phyloP scores from a whole-genome alignment of 768 basidiomycete genomes.

The Russula brevipes region DNA sequence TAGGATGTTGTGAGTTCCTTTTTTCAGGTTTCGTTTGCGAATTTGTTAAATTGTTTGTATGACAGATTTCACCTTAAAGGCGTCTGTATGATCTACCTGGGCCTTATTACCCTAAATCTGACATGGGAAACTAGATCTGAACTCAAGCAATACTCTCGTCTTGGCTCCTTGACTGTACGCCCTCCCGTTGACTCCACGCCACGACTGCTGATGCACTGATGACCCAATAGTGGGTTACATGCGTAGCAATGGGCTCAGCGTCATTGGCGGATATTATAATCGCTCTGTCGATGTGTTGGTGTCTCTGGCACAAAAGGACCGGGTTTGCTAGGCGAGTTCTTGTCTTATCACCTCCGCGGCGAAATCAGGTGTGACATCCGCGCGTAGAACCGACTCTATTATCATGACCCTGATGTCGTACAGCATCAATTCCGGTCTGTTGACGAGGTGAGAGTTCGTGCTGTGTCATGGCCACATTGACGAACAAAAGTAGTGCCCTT shows the following conservation, averaged over 20 bases:
- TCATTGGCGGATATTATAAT: slow-evolving; percentile 47
- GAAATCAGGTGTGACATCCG: not conserved
- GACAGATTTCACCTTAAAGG: slow-evolving; percentile 44
- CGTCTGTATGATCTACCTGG: slow-evolving; percentile 31
- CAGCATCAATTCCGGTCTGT: slow-evolving; percentile 28
- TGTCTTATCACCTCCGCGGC: not conserved
- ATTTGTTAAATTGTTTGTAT: not conserved
- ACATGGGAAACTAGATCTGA: slow-evolving; percentile 24
- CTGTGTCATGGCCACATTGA: not conserved
- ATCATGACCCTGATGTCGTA: slow-evolving; percentile 29
- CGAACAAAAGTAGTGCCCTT: slow-evolving; percentile 19
- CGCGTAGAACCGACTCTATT: slow-evolving; percentile 29
- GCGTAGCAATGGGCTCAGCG: slow-evolving; percentile 41
- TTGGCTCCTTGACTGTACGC: slow-evolving; percentile 33
- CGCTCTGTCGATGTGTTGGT: slow-evolving; percentile 45
- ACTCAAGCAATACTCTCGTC: slow-evolving; percentile 33
- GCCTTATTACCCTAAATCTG: not conserved
- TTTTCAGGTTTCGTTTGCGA: not conserved
- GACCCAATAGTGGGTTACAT: slow-evolving; percentile 43
- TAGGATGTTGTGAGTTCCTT: slow-evolving; percentile 27
- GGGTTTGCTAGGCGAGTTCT: slow-evolving; percentile 39
- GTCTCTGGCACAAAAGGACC: slow-evolving; percentile 43
- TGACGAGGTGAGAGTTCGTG: slow-evolving; percentile 25
- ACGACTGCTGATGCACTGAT: not conserved
- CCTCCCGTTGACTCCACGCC: slow-evolving; percentile 1